Conservation (phyloP, 2,329 filamentous ascomycete genomes). For the Thyridium curvatum region DNA sequence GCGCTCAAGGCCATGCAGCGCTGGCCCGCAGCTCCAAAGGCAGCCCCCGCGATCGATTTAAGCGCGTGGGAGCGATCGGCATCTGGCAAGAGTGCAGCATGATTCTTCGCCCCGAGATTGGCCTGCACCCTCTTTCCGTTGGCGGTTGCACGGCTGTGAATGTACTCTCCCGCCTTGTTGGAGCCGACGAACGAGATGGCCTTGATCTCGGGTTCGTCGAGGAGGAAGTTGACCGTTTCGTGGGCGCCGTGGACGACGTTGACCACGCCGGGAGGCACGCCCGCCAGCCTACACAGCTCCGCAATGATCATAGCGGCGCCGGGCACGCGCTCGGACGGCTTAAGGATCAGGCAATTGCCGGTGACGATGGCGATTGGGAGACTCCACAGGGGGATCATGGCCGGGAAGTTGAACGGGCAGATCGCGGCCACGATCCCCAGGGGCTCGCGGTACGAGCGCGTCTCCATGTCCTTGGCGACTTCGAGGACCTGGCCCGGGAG, state of each 20-base stretch:
- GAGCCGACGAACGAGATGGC: constrained; percentile 63
- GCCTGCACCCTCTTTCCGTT: constrained; percentile 66
- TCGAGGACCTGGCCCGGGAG: constrained; percentile 61
- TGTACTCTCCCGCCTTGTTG: constrained; percentile 65
- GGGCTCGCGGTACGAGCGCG: constrained; percentile 58
- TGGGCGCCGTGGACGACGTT: constrained; percentile 61
- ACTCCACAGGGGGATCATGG: constrained; percentile 65
- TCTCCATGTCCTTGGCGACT: constrained; percentile 68
- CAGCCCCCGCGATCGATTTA: constrained; percentile 60
- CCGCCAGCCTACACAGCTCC: constrained; percentile 45
- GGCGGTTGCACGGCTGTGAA: constrained; percentile 60
- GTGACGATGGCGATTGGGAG: constrained; percentile 60
- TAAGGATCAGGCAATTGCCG: constrained; percentile 58
- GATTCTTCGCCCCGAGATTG: constrained; percentile 66
- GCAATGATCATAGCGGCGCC: constrained; percentile 61
- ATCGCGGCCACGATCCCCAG: constrained; percentile 60
- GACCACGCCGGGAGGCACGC: constrained; percentile 59
- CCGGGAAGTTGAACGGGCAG: constrained; percentile 64
- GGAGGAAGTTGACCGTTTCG: constrained; percentile 62
- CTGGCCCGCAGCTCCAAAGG: constrained; percentile 64
- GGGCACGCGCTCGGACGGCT: constrained; percentile 61
- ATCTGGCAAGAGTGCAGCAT: constrained; percentile 60
- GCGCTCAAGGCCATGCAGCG: constrained; percentile 65
- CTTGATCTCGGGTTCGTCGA: constrained; percentile 63
- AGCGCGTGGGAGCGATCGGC: constrained; percentile 64